These are phyloP conservation scores for Phoma sp. DNA, from an alignment of 2,329 filamentous ascomycete species.

Conservation along the genomic window DNA sequence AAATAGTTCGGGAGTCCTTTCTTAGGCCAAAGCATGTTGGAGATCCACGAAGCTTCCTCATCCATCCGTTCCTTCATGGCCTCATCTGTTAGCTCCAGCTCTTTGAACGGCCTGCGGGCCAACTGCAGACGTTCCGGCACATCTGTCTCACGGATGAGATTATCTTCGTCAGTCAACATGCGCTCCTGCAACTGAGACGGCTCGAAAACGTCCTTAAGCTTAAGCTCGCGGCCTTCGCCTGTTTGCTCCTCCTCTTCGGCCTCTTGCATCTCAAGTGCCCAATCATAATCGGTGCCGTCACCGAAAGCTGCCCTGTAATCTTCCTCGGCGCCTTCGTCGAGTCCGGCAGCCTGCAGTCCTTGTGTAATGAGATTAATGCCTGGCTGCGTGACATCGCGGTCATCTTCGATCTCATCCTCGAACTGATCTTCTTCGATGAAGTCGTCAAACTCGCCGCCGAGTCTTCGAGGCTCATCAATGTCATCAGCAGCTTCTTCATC, in stretches of 20 bases:
- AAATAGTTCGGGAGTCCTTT: conserved; percentile 77
- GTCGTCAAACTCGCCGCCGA: conserved; percentile 59
- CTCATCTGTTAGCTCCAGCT: conserved; percentile 78
- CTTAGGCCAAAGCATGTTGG: conserved; percentile 85
- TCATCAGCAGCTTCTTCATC: conserved; percentile 82
- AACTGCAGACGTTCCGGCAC: conserved; percentile 95
- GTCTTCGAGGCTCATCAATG: conserved; percentile 50
- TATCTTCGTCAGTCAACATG: conserved; percentile 94
- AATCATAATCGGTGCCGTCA: conserved; percentile 93
- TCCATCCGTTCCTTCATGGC: conserved; percentile 67
- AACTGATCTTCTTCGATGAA: conserved; percentile 96
- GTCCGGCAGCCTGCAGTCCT: conserved; percentile 78
- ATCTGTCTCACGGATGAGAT: conserved; percentile 84
- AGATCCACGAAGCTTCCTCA: conserved; percentile 92
- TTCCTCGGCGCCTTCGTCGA: conserved; percentile 91
- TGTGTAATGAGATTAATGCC: conserved; percentile 71
- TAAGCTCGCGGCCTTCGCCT: conserved; percentile 80
- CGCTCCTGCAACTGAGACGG: conserved; percentile 93
- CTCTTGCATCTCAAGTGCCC: conserved; percentile 88
- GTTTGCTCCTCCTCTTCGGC: conserved; percentile 79
- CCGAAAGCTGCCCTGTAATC: conserved; percentile 97
- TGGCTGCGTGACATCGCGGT: conserved; percentile 81
- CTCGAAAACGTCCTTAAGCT: conserved; percentile 98
- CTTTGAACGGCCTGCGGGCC: conserved; percentile 85
- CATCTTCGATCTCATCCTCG: conserved; percentile 82